Conservation (phyloP, 805 yeast species). For the Zygosaccharomyces bailii region DNA sequence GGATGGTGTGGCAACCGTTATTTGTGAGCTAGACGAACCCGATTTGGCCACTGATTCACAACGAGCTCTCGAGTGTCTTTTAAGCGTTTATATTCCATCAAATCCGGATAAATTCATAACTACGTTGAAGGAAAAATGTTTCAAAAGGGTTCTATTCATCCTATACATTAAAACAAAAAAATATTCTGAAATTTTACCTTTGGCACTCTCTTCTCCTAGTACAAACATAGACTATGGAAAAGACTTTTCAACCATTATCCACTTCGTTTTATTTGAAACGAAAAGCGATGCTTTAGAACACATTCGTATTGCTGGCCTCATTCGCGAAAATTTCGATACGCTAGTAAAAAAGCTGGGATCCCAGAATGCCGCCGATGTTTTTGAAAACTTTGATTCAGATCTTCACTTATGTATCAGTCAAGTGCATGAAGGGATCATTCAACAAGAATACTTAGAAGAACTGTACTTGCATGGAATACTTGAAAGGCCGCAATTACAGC, state of each 20-base stretch:
- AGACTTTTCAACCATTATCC: conserved; percentile 3
- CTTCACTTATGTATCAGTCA: conserved; percentile 20
- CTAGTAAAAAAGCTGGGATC: conserved; percentile 11
- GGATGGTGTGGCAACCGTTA: conserved; percentile 43
- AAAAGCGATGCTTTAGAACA: conserved; percentile 11
- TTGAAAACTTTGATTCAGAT: conserved; percentile 20
- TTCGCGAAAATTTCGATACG: conserved; percentile 18
- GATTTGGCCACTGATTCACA: conserved; percentile 57
- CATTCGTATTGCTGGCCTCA: conserved; percentile 7
- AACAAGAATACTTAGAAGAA: conserved; percentile 22
- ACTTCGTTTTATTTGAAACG: conserved; percentile 9
- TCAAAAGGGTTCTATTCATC: conserved; percentile 24
- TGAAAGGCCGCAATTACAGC: conserved; percentile 1
- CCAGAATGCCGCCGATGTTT: conserved; percentile 9
- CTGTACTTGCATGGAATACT: conserved; percentile 11
- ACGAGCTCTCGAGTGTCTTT: conserved; percentile 66
- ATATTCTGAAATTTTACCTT: conserved; percentile 16
- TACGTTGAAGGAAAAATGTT: conserved; percentile 23
- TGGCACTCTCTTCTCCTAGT: conserved; percentile 12
- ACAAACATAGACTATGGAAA: conserved; percentile 10
- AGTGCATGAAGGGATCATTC: conserved; percentile 5
- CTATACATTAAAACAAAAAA: conserved; percentile 21
- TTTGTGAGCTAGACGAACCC: conserved; percentile 44
- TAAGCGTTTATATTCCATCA: conserved; percentile 63
- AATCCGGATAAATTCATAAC: conserved; percentile 44